Conservation (phyloP, 257 asterid species). For the Thymus quinquecostatus region DNA sequence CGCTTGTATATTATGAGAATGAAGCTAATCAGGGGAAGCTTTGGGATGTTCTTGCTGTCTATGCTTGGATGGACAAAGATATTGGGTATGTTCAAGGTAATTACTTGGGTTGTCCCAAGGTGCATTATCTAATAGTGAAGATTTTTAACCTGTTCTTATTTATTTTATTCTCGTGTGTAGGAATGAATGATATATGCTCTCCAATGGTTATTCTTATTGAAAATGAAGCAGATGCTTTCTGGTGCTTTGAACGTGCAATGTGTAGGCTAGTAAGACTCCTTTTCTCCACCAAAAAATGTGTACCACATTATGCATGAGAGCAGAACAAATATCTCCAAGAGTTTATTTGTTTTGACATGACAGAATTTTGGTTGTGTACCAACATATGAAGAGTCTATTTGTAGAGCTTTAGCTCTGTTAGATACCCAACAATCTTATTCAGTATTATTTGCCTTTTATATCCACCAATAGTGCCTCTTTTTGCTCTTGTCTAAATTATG, state of each 20-base stretch:
- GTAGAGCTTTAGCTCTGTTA: slow-evolving; percentile 9
- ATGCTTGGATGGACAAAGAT: slow-evolving; percentile 94
- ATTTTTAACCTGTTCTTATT: slow-evolving; percentile 30
- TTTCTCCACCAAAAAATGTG: slow-evolving; percentile 20
- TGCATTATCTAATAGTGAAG: slow-evolving; percentile 28
- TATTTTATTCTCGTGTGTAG: slow-evolving; percentile 47
- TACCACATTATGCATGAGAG: background rate
- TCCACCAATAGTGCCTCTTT: slow-evolving; percentile 5
- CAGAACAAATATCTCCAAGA: slow-evolving; percentile 16
- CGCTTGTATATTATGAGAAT: slow-evolving; percentile 72
- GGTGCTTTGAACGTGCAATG: slow-evolving; percentile 99
- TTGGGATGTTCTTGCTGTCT: slow-evolving; percentile 85
- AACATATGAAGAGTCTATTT: background rate
- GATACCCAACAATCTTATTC: slow-evolving; percentile 9
- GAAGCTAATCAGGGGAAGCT: slow-evolving; percentile 83
- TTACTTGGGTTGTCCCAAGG: slow-evolving; percentile 26
- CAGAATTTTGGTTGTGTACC: background rate
- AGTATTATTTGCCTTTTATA: background rate
- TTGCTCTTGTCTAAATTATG: background rate
- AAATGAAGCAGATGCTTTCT: slow-evolving; percentile 95
- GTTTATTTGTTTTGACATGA: slow-evolving; percentile 11
- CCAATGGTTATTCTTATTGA: slow-evolving; percentile 87
- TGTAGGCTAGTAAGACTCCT: slow-evolving; percentile 74
- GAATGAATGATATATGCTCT: slow-evolving; percentile 99
- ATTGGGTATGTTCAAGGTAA: slow-evolving; percentile 98